Conservation (phyloP, 179 eudicot genomes). For the Heliamphora pulchella region DNA sequence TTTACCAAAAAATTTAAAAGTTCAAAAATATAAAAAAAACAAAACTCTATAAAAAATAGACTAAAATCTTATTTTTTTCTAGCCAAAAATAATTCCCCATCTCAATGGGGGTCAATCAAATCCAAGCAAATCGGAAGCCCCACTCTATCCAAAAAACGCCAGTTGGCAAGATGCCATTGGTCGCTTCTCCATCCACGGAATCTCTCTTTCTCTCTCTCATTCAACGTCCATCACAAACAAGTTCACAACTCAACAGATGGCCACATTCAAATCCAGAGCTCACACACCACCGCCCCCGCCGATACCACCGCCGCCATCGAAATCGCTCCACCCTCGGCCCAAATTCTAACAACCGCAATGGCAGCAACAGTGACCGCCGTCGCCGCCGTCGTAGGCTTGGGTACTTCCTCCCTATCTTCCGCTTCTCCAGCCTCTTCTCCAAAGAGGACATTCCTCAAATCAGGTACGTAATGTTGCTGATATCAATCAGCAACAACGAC, state of each 20-base stretch:
- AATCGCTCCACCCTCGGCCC: neutral
- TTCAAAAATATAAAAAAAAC: too few species aligned
- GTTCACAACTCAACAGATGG: too few species aligned
- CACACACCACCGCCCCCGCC: neutral
- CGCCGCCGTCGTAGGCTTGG: slow-evolving; percentile 63
- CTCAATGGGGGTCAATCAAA: neutral
- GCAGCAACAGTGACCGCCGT: slow-evolving; percentile 46
- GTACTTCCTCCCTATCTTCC: slow-evolving; percentile 42
- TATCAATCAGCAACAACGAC: too few species aligned
- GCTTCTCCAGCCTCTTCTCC: slow-evolving; percentile 25
- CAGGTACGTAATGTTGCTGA: too few species aligned
- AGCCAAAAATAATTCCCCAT: too few species aligned
- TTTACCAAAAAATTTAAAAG: too few species aligned
- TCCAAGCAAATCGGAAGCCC: neutral
- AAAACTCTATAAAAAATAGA: too few species aligned
- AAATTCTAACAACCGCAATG: slow-evolving; percentile 25
- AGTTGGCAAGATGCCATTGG: slow-evolving; percentile 46
- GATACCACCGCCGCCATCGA: too few species aligned
- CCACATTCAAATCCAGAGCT: neutral
- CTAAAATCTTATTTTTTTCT: too few species aligned
- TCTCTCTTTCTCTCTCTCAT: slow-evolving; percentile 18
- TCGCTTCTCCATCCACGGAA: slow-evolving; percentile 33
- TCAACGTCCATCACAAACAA: slow-evolving; percentile 17
- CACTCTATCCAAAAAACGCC: slow-evolving; percentile 49
- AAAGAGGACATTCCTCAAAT: too few species aligned